Percentiles rank a stretch among this genome's conserved stretches.
phyloP scores from a whole-genome alignment of 1,284 basidiomycete genomes.

The Ganoderma multipileum region DNA sequence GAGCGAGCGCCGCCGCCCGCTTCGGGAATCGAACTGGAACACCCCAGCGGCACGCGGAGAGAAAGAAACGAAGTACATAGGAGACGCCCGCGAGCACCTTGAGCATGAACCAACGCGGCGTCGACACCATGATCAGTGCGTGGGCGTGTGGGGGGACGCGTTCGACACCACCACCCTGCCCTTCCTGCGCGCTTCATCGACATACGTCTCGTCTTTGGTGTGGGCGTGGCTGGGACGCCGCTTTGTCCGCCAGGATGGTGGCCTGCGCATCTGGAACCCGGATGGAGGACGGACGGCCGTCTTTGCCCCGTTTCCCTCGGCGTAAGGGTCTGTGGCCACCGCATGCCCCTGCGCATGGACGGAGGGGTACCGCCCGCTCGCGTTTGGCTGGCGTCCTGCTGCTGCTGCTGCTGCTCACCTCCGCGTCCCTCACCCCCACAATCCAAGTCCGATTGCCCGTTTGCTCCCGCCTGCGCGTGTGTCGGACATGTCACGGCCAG shows the following conservation, averaged over 20 bases:
- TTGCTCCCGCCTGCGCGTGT: not conserved
- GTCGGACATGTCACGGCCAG: not conserved
- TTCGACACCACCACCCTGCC: not conserved
- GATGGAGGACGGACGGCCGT: conserved; percentile 1
- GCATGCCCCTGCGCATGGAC: not conserved
- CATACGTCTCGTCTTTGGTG: not conserved
- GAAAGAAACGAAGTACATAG: not conserved
- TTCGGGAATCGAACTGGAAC: conserved; percentile 4
- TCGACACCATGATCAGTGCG: not conserved
- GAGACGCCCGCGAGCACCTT: not conserved
- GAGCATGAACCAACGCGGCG: not conserved
- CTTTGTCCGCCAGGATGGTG: not conserved
- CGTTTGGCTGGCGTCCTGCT: not conserved
- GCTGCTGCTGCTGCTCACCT: not conserved
- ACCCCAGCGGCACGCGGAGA: conserved; percentile 1
- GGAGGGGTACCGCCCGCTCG: not conserved
- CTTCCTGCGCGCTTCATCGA: not conserved
- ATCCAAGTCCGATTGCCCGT: conserved; percentile 1
- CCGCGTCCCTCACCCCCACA: not conserved
- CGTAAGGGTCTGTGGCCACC: not conserved
- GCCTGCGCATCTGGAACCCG: not conserved
- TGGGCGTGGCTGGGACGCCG: not conserved
- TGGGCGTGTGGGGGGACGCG: not conserved
- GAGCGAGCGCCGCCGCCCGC: conserved; percentile 6
- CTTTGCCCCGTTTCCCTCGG: not conserved